Percentiles rank a stretch among this genome's conserved stretches.
These are phyloP conservation scores for Ophiorrhiza pumila DNA, from an alignment of 257 asterid species.

Conservation along the genomic window DNA sequence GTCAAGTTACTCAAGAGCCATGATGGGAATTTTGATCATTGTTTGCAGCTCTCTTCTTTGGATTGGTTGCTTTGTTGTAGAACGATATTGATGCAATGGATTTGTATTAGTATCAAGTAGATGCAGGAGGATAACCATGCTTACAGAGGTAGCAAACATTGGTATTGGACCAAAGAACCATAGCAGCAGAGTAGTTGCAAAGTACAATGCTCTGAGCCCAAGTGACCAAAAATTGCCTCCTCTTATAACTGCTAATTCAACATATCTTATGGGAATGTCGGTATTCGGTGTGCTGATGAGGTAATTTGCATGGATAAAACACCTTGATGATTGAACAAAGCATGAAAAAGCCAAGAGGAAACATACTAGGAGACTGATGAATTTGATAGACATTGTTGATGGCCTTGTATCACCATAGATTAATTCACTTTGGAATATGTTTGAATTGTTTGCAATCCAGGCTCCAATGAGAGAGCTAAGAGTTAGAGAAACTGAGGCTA, in stretches of 20 bases:
- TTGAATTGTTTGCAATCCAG: conserved; percentile 60
- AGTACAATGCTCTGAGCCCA: conserved; percentile 60
- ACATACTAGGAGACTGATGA: conserved; percentile 50
- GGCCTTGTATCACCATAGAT: conserved; percentile 71
- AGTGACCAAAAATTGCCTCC: conserved; percentile 75
- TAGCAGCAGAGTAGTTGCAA: conserved; percentile 49
- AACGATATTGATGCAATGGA: conserved; percentile 31
- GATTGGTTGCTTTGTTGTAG: conserved; percentile 11
- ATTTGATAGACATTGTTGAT: conserved; percentile 57
- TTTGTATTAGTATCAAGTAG: conserved; percentile 47
- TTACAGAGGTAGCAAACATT: conserved; percentile 52
- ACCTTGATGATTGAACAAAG: conserved; percentile 65
- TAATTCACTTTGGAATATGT: conserved; percentile 47
- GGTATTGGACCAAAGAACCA: conserved; percentile 81
- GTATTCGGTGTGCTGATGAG: conserved; percentile 50
- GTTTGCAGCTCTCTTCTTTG: conserved; percentile 10
- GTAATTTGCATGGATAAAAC: conserved; percentile 62
- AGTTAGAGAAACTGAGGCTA: conserved; percentile 50
- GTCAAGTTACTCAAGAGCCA: conserved; percentile 8
- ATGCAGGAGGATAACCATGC: conserved; percentile 51
- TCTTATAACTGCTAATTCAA: conserved; percentile 51
- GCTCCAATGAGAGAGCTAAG: conserved; percentile 62
- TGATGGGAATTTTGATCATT: background rate
- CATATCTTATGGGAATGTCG: conserved; percentile 41
- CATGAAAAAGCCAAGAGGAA: conserved; percentile 63